phyloP scores from a whole-genome alignment of 2,329 filamentous ascomycete genomes.

The Fusarium burgessii region DNA sequence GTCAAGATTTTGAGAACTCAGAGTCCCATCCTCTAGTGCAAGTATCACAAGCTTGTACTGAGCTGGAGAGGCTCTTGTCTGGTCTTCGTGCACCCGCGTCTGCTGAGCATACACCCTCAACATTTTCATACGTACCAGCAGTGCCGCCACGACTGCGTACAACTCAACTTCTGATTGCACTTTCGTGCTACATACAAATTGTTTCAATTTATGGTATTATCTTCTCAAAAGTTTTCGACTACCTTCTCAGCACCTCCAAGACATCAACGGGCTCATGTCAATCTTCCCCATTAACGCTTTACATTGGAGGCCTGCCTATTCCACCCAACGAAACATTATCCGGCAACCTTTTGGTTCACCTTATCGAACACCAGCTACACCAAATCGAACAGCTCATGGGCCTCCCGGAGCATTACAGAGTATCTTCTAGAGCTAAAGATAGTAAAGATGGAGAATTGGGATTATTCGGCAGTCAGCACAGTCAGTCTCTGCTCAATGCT shows the following conservation, averaged over 20 bases:
- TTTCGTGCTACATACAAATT: slow-evolving; percentile 19
- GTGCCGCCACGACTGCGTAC: slow-evolving; percentile 3
- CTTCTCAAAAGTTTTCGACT: slow-evolving; percentile 10
- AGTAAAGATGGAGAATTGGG: slow-evolving; percentile 11
- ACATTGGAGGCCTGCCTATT: neutral
- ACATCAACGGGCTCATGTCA: neutral
- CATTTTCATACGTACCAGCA: slow-evolving; percentile 6
- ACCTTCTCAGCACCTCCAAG: neutral
- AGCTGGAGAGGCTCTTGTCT: slow-evolving; percentile 7
- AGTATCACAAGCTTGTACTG: slow-evolving; percentile 2
- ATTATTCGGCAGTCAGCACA: slow-evolving; percentile 1
- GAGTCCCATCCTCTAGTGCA: slow-evolving; percentile 12
- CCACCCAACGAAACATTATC: slow-evolving; percentile 6
- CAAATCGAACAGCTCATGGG: slow-evolving; percentile 16
- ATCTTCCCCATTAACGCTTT: neutral
- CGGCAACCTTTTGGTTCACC: slow-evolving; percentile 10
- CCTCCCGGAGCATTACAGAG: slow-evolving; percentile 2
- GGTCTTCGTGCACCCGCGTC: neutral
- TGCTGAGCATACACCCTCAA: neutral
- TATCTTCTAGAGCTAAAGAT: slow-evolving; percentile 12
- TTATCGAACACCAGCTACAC: slow-evolving; percentile 13
- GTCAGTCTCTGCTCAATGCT: slow-evolving; percentile 1
- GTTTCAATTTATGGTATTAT: slow-evolving; percentile 18
- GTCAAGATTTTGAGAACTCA: neutral
- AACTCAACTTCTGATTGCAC: slow-evolving; percentile 9